These are phyloP conservation scores for Talaromyces sp. DNA, from an alignment of 2,329 filamentous ascomycete genomes.

Conservation along the genomic window DNA sequence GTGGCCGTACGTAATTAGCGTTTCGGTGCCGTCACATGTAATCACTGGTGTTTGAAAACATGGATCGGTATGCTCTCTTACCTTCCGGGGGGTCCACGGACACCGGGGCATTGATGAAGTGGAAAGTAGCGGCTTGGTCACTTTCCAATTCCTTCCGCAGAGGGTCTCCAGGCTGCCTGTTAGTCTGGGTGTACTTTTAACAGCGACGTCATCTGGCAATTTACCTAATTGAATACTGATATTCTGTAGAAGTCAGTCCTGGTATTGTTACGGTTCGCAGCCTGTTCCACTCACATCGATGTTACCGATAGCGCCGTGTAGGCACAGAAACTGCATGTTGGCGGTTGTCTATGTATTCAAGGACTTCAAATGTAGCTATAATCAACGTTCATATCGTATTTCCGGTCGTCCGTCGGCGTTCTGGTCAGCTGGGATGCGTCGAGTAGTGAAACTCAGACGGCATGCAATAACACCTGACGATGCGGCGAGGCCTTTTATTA, in stretches of 20 bases:
- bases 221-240: conserved; percentile 15
- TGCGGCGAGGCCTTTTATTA: not conserved
- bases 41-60: not conserved
- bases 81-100: conserved; percentile 17
- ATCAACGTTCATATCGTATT: too few relatives aligned
- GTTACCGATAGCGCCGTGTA: conserved; percentile 31
- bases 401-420: too few relatives aligned
- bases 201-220: not conserved
- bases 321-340: conserved; percentile 28
- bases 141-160: conserved; percentile 9
- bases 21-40: not conserved
- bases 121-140: conserved; percentile 7
- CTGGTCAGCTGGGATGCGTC: not conserved
- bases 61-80: conserved; percentile 21
- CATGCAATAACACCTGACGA: not conserved
- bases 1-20: not conserved
- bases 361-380: too few relatives aligned
- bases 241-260: conserved; percentile 2
- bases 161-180: not conserved
- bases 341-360: not conserved
- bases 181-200: not conserved
- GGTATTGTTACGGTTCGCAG: not conserved
- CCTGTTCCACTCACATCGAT: conserved; percentile 23
- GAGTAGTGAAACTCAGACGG: not conserved
- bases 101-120: conserved; percentile 13